phyloP scores from a whole-genome alignment of 2,329 filamentous ascomycete genomes.

The Colletotrichum sp. region DNA sequence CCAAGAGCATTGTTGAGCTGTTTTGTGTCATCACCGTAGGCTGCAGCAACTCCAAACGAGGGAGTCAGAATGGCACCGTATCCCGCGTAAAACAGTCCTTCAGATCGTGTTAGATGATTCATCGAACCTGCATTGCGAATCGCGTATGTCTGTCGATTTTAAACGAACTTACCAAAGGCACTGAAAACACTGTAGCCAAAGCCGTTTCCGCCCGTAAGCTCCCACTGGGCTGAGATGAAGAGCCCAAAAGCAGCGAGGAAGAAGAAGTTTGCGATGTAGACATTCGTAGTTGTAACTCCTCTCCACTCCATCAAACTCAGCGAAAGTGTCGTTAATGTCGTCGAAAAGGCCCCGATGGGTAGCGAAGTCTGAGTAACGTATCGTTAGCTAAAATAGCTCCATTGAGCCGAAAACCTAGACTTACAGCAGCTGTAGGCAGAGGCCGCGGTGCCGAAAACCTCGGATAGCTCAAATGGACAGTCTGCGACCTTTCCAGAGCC shows the following conservation, averaged over 20 bases:
- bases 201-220: conserved; percentile 55
- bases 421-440: conserved; percentile 9
- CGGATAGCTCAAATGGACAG: not conserved
- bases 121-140: not conserved
- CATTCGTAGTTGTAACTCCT: conserved; percentile 53
- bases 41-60: conserved; percentile 26
- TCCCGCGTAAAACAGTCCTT: conserved; percentile 29
- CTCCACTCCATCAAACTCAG: conserved; percentile 61
- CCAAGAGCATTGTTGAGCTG: conserved; percentile 30
- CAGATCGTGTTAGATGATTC: not conserved
- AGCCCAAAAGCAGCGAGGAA: conserved; percentile 54
- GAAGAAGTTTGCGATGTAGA: conserved; percentile 61
- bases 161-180: conserved; percentile 48
- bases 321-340: conserved; percentile 58
- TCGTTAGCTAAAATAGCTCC: not conserved
- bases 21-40: conserved; percentile 26
- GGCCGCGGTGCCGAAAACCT: not conserved
- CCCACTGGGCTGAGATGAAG: conserved; percentile 61
- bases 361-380: conserved; percentile 42
- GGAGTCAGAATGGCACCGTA: conserved; percentile 29
- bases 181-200: conserved; percentile 59
- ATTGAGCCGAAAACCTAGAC: not conserved
- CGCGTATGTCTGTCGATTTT: not conserved
- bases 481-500: not conserved
- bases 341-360: conserved; percentile 57